Conservation (phyloP, 2,329 filamentous ascomycete genomes). For the Periconia sp. region DNA sequence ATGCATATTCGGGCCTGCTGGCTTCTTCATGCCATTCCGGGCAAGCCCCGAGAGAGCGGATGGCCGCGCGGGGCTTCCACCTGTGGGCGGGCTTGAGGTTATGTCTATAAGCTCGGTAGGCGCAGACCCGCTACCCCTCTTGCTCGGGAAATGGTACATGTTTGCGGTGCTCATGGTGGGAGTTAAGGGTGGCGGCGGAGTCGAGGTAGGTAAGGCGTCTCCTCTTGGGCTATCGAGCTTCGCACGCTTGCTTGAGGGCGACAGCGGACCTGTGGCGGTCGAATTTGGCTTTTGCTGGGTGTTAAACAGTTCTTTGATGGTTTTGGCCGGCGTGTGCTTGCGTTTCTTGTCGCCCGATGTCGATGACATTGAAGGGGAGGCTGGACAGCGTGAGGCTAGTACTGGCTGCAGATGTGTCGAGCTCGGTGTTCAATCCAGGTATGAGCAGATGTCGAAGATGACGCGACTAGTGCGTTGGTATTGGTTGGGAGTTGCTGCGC, state of each 20-base stretch:
- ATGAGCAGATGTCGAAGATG: conserved; percentile 23
- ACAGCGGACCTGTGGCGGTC: conserved; percentile 25
- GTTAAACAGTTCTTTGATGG: conserved; percentile 39
- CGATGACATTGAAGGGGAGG: conserved; percentile 34
- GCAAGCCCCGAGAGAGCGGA: conserved; percentile 41
- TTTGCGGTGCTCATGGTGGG: conserved; percentile 33
- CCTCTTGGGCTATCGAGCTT: conserved; percentile 27
- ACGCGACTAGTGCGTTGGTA: conserved; percentile 24
- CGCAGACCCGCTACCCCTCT: conserved; percentile 17
- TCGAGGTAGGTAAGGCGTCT: conserved; percentile 7
- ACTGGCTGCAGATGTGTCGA: conserved; percentile 8
- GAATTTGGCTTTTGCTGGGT: conserved; percentile 37
- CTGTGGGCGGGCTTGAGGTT: conserved; percentile 44
- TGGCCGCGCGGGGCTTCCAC: conserved; percentile 12
- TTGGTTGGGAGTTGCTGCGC: conserved; percentile 10
- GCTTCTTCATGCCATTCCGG: conserved; percentile 39
- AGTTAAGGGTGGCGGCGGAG: conserved; percentile 8
- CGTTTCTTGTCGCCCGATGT: conserved; percentile 37
- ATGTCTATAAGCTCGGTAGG: conserved; percentile 30
- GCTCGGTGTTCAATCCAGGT: conserved; percentile 14
- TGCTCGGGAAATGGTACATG: conserved; percentile 41
- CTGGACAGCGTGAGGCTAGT: conserved; percentile 8
- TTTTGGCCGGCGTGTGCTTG: conserved; percentile 39
- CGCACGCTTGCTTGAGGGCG: conserved; percentile 34
- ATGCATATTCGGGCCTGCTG: conserved; percentile 68